Evolutionary conservation across 2,329 filamentous ascomycete genomes (phyloP), one percentile per base, ranked within the genome.

Genomic region (Botrytis porri): DNA sequence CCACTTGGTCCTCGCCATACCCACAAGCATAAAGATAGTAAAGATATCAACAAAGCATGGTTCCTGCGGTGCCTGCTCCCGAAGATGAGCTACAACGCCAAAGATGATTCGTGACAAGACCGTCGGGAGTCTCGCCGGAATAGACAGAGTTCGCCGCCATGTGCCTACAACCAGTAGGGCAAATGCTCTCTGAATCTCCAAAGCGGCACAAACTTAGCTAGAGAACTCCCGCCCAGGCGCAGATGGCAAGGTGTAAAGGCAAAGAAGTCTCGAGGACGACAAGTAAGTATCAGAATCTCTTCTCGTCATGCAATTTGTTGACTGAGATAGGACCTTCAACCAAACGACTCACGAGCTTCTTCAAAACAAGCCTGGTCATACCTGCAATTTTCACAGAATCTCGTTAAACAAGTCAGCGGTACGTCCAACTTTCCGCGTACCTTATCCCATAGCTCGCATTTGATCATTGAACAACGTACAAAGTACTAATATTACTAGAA

Each of bases 191-290:
- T 32, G 7, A 1, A 32, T 57, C 74, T 39, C 71, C 75, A 63
- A 79, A 78, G 64, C 78, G 76, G 37, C 73, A 76, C 12, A 78
- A 77, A 67, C 75, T 73, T 14, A 75, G 51, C 51, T n/a, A 64
- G 74, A 75, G 75, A 60, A 35, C 43, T 29, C 64, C 3, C 25
- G 6, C 37, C 41, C 41, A 60, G 3, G 74, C 73, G 71, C 71
- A 73, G 43, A 39, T 39, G 12, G 29, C 57, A 57, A 70, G 64
- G 25, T 20, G 45, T n/a, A 59, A 72, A 73, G 71, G 75, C 62
- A 64, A 66, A 5, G 60, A 29, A 71, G 18, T 20, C 20, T 1
- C 5, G 6, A n/a, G 4, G n/a, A 35, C 14, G 45, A n/a, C 12
- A 66, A 71, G 70, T 29, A 32, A 7, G 65, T 41, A 54, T 25